Conservation (phyloP, 495 filamentous ascomycete genomes). For the Neurospora sp. region DNA sequence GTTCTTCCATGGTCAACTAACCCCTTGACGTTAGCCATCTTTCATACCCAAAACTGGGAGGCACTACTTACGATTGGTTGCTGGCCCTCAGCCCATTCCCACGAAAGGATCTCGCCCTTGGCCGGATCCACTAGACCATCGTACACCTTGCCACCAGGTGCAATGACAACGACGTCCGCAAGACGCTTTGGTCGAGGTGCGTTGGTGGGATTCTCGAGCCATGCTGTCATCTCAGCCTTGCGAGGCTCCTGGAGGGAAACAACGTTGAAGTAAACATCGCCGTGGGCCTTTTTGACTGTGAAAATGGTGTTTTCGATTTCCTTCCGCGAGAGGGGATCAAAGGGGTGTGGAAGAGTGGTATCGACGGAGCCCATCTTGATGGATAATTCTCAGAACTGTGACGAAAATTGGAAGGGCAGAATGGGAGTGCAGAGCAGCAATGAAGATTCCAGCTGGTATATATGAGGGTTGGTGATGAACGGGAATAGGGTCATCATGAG, state of each 20-base stretch:
- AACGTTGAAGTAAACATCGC: conserved; percentile 73
- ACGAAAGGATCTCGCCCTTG: conserved; percentile 59
- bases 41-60: not conserved
- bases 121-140: conserved; percentile 76
- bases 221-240: conserved; percentile 79
- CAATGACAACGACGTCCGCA: conserved; percentile 84
- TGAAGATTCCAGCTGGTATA: not conserved
- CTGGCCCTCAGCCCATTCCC: conserved; percentile 68
- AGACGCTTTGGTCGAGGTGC: conserved; percentile 57
- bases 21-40: conserved; percentile 3
- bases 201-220: conserved; percentile 56
- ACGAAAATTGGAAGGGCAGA: not conserved
- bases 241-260: conserved; percentile 81
- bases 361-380: conserved; percentile 15
- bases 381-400: not conserved
- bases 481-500: not conserved
- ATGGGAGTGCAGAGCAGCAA: not conserved
- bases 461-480: not conserved
- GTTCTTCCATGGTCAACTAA: conserved; percentile 89
- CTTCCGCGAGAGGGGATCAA: conserved; percentile 67
- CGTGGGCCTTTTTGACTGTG: conserved; percentile 61
- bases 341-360: conserved; percentile 48
- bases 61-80: conserved; percentile 60
- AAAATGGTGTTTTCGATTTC: conserved; percentile 73
- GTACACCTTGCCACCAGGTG: conserved; percentile 66